Evolutionary conservation across 1,139 yeast genomes (phyloP).

Genomic region (Candida anutae): DNA sequence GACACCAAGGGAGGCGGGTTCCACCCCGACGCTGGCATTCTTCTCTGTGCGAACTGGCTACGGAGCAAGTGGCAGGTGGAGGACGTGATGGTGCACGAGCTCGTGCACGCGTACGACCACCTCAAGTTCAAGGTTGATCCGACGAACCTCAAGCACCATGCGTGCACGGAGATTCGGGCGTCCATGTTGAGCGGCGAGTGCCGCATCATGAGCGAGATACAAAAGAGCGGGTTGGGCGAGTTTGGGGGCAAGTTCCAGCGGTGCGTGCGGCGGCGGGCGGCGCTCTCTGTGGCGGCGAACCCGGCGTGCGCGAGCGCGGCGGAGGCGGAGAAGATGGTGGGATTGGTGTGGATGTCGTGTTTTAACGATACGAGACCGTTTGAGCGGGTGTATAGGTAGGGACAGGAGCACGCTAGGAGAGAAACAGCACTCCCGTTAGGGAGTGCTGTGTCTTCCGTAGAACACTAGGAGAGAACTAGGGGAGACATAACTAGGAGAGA

Average conservation of each 20-base stretch:
- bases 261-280: slow-evolving; percentile 85
- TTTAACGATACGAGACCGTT: slow-evolving; percentile 94
- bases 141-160: slow-evolving; percentile 81
- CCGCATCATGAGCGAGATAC: slow-evolving; percentile 78
- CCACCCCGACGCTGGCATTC: slow-evolving; percentile 80
- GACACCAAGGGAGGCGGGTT: slow-evolving; percentile 89
- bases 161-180: slow-evolving; percentile 94
- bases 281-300: slow-evolving; percentile 74
- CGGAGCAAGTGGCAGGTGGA: slow-evolving; percentile 76
- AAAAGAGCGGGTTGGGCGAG: slow-evolving; percentile 51
- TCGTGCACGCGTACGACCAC: slow-evolving; percentile 90
- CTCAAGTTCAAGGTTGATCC: slow-evolving; percentile 82
- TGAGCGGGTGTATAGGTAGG: slow-evolving; percentile 71
- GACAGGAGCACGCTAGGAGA: no score
- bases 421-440: not conserved
- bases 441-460: not conserved
- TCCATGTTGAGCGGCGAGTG: slow-evolving; percentile 93
- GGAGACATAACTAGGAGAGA: no score
- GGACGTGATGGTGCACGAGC: slow-evolving; percentile 86
- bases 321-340: slow-evolving; percentile 74
- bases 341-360: slow-evolving; percentile 87
- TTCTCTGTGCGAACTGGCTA: slow-evolving; percentile 81
- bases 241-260: slow-evolving; percentile 81
- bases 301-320: slow-evolving; percentile 69
- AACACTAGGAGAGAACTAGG: not conserved